Base-by-base conservation (phyloP, 331 rosid species). In the Cucumis variabilis region DNA sequence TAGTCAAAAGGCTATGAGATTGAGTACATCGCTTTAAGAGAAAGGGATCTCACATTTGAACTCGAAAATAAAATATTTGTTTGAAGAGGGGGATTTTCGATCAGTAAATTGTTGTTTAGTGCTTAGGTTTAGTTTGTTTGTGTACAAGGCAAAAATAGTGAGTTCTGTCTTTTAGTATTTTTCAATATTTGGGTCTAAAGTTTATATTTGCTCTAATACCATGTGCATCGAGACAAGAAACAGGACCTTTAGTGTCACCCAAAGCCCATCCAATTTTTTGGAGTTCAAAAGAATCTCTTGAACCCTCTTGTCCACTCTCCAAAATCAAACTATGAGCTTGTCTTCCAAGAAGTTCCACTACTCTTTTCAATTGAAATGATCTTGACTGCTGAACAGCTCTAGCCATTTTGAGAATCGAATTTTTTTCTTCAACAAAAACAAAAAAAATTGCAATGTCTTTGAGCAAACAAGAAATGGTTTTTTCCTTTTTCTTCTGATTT, bases 311-410 rank as follows among this genome's bases (percentile, higher is more conserved):
- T n/a, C 90, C 92, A 77, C 5, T 79, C 23, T 93, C 96, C 55
- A 92, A 85, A 17, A 88, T 69, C 55, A 91, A 73, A 86, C 93
- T 93, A 12, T 93, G 98, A 58, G 88, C 41, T 75, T 93, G 91
- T 82, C 92, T 88, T 30, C 96, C 95, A 15, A 91, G 93, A 25
- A 82, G 88, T 58, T 96, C 99, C 87, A 95, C 88, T 95, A 94
- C 92, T 90, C 65, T 93, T 60, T 85, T 92, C 30, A 96, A 71
- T 82, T 93, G 92, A 88, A 97, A 97, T 30, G 99, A 96, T 90
- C 48, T 92, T 0, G 93, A 87, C 80, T 96, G 94, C 82, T 93
- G 98, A 91, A 94, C 85, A 53, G 96, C 90, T 44, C 96, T 88
- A 92, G 92, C 96, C 98, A 97, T 96, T 24, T 87, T 91, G 89